Evolutionary conservation across 352 stramenopile genomes (phyloP).

Genomic region (Pythium utonaiense): DNA sequence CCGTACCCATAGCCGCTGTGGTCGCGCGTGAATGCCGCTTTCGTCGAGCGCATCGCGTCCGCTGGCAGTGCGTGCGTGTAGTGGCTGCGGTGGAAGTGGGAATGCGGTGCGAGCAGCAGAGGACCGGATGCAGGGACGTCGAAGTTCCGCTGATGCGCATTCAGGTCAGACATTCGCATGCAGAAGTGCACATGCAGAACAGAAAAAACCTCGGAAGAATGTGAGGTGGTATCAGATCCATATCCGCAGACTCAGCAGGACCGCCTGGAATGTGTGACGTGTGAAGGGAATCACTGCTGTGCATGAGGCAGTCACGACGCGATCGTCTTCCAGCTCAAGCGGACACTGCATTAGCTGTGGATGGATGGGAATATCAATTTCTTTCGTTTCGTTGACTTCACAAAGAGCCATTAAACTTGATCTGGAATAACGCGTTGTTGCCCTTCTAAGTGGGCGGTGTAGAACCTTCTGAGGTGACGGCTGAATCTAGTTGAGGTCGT

Average conservation of each 20-base stretch:
- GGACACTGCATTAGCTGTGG: too few relatives aligned
- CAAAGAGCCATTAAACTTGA: not conserved
- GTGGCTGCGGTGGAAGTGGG: not conserved
- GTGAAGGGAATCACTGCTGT: not conserved
- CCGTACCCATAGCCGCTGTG: constrained; percentile 18
- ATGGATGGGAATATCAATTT: not conserved
- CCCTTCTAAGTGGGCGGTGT: not conserved
- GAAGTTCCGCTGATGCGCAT: constrained; percentile 2
- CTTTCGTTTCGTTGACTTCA: not conserved
- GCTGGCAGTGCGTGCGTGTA: not conserved
- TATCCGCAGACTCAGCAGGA: not conserved
- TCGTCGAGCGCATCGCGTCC: constrained; percentile 12
- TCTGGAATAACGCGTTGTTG: not conserved
- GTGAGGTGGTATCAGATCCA: not conserved
- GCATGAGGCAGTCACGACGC: too few relatives aligned
- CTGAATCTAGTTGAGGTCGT: constrained; percentile 31
- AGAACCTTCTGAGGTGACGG: not conserved
- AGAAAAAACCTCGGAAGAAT: not conserved
- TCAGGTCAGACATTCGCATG: not conserved
- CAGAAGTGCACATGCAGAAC: not conserved
- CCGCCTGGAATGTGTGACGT: not conserved
- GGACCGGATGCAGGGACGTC: not conserved
- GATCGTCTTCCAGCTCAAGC: too few relatives aligned
- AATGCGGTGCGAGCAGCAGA: not conserved
- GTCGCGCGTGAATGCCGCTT: constrained; percentile 11